Evolutionary conservation across 176 grass and related monocot species (phyloP).

Genomic region (Guadua angustifolia): DNA sequence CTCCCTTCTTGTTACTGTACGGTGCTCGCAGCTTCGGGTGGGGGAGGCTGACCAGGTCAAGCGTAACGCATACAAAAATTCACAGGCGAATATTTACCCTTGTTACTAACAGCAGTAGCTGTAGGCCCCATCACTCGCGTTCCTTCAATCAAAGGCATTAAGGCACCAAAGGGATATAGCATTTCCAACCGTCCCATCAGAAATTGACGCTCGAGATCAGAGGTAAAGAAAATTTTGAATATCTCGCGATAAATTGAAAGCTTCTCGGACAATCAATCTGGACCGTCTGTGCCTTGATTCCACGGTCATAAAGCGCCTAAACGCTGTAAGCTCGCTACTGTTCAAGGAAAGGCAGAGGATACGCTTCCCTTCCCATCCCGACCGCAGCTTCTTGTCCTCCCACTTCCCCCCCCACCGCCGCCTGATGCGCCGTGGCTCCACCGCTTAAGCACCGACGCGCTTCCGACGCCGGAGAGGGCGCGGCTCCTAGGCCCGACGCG

Average conservation of each 20-base stretch:
- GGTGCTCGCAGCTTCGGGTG: background rate
- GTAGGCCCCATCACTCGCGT: background rate
- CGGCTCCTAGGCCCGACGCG: background rate
- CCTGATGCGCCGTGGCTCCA: slow-evolving; percentile 6
- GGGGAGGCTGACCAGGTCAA: background rate
- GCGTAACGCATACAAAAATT: background rate
- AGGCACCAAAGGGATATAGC: background rate
- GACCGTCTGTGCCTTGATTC: background rate
- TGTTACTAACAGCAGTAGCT: background rate
- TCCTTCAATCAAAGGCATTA: background rate
- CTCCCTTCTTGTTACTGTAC: background rate
- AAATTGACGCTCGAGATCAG: background rate
- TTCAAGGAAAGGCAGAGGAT: slow-evolving; percentile 3
- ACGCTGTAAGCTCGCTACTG: background rate
- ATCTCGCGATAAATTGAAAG: background rate
- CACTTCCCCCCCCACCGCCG: slow-evolving; percentile 23
- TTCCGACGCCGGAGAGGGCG: slow-evolving; percentile 13
- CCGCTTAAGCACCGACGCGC: background rate
- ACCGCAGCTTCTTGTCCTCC: background rate
- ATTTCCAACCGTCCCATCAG: background rate
- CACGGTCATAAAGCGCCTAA: background rate
- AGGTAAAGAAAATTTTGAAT: background rate
- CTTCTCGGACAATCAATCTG: background rate
- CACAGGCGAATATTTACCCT: background rate
- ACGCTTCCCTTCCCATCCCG: slow-evolving; percentile 16